Evolutionary conservation across 2,329 filamentous ascomycete species (phyloP), one percentile per base, ranked within the genome.

Genomic region (Aspergillus novoparasiticus): DNA sequence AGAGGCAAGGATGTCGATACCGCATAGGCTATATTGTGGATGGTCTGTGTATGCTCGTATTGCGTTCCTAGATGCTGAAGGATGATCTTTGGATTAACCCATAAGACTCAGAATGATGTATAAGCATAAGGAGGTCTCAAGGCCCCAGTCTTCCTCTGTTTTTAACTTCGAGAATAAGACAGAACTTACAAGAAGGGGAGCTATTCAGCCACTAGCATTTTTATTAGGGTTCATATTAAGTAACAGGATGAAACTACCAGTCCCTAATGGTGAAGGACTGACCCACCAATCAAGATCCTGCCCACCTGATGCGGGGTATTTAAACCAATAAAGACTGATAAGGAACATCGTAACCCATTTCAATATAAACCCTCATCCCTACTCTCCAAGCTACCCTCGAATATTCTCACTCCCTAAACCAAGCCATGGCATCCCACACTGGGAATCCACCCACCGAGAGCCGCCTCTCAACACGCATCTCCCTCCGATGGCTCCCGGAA

Each of bases 401-500:
- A 16, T 0, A 53, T 19, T 26, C 10, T 3, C 50, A 34, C 4
- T 1, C 14, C 14, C 6, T 10, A 32, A 54, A 36, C n/a, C 4
- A 14, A n/a, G n/a, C 28, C 11, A 61, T 57, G 54, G 11, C 54
- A 16, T 23, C 39, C 11, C 19, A 46, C 2, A 16, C 54, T 14
- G 2, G 23, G 28, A 56, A 59, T 5, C 54, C 53, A 11, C 39
- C 45, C 36, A 50, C 53, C 14, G 45, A 66, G 59, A 66, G 64
- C 58, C 67, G 67, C 12, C 62, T 75, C 55, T 81, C 79, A 12
- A 81, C 78, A 10, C 75, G 80, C 26, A 73, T 81, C 46, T 80
- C 78, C 28, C 69, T 82, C 30, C 77, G 79, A 67, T 82, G 80
- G 80, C 72, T 76, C 1, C 78, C 79, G 10, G 78, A 78, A 19